Base-by-base conservation (phyloP, 2,329 filamentous ascomycete genomes). In the Ophiostoma ulmi region DNA sequence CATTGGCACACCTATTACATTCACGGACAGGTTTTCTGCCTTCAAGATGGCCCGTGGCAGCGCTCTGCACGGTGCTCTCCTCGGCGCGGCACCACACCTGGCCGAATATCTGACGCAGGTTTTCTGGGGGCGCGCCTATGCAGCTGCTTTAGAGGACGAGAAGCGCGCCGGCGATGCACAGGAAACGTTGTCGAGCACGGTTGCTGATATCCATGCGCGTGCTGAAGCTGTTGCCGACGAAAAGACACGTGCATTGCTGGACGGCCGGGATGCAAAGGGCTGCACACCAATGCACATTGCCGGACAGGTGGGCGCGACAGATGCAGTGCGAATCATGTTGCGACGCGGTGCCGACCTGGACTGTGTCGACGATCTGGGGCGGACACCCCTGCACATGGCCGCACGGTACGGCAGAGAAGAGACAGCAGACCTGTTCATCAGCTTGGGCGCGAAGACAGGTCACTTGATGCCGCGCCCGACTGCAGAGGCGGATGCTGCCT, bases 251-350 rank as follows among this genome's bases (percentile, higher is more conserved):
- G 52, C 52, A 14, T 22, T 58, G 7, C 22, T 58, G 7, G 52
- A 58, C n/a, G 52, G 52, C 22, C 52, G 52, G 5, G 52, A 58
- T 13, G 52, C 52, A 22, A 58, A 58, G 22, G 52, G 52, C 52
- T 58, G 52, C n/a, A 58, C n/a, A 13, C 52, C 52, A 26, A 58
- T 58, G 52, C 52, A 58, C 52, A 58, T 58, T 58, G 52, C 52
- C 22, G 52, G 52, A 13, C 52, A 58, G 8, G 52, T 58, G 52
- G 52, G 52, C 22, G 52, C n/a, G 52, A 58, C 52, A 22, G n/a
- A 58, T 26, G 52, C 52, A 4, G 52, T 58, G 52, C n/a, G 52
- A 5, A 8, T 58, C 11, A 58, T 58, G 52, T 14, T 58, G 52
- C 52, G 52, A 26, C 52, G 52, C 52, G 52, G 52, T 6, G 52